Conservation (phyloP, 768 basidiomycete species). For the Gymnopilus junonius region DNA sequence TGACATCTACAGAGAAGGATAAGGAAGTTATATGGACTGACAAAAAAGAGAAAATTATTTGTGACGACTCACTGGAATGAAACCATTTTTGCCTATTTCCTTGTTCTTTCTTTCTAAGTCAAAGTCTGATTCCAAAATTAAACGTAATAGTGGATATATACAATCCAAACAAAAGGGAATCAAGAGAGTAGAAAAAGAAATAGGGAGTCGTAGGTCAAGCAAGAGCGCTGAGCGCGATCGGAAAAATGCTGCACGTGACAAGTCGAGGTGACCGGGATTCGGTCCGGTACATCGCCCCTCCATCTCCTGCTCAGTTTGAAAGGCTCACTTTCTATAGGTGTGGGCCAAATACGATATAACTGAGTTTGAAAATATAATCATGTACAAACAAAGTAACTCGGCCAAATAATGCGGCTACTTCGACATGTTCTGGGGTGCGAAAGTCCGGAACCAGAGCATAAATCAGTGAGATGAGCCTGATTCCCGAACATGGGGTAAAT, state of each 20-base stretch:
- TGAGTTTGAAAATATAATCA: too few relatives aligned
- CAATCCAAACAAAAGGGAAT: neutral
- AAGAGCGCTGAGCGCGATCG: neutral
- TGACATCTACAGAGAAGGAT: slow-evolving; percentile 59
- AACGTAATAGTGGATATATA: neutral
- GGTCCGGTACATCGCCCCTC: too few relatives aligned
- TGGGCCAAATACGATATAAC: too few relatives aligned
- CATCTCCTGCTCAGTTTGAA: too few relatives aligned
- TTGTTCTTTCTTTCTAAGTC: neutral
- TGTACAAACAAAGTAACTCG: too few relatives aligned
- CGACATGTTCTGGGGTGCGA: too few relatives aligned
- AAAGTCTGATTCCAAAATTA: neutral
- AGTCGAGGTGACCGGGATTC: neutral
- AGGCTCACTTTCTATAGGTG: too few relatives aligned
- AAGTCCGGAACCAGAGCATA: too few relatives aligned
- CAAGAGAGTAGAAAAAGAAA: neutral
- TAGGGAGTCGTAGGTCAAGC: neutral
- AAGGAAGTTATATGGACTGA: neutral
- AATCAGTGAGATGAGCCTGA: too few relatives aligned
- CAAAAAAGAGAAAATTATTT: neutral
- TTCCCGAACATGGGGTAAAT: too few relatives aligned
- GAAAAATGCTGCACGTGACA: neutral
- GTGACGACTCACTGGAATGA: slow-evolving; percentile 31
- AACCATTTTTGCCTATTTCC: slow-evolving; percentile 27
- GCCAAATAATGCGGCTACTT: too few relatives aligned